Percentiles rank a stretch among this genome's conserved stretches.
phyloP scores from a whole-genome alignment of 768 basidiomycete genomes.

The Mycena belliarum region DNA sequence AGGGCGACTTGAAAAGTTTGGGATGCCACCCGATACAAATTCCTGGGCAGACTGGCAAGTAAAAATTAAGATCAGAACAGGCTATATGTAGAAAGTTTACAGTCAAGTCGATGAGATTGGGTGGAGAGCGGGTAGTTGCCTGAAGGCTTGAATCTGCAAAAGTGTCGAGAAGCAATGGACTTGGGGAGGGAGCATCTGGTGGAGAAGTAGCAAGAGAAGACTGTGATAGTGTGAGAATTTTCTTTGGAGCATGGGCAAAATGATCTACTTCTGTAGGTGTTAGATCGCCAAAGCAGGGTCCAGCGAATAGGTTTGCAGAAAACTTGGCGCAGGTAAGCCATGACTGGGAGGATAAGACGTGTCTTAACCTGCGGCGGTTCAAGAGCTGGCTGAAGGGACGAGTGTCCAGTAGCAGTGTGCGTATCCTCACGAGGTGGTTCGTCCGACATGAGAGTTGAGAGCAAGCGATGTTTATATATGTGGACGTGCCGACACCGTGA shows the following conservation, averaged over 20 bases:
- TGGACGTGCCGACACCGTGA: background rate
- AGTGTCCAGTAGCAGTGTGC: background rate
- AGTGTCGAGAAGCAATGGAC: slow-evolving; percentile 8
- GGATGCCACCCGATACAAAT: background rate
- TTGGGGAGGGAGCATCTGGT: slow-evolving; percentile 20
- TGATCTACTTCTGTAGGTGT: slow-evolving; percentile 23
- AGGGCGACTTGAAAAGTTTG: background rate
- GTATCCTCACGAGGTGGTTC: background rate
- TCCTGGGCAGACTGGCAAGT: slow-evolving; percentile 6
- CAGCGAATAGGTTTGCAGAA: slow-evolving; percentile 20
- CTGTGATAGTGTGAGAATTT: background rate
- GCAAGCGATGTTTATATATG: slow-evolving; percentile 1
- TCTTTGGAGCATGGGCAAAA: background rate
- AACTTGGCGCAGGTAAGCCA: slow-evolving; percentile 6
- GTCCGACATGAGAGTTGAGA: background rate
- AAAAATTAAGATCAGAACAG: background rate
- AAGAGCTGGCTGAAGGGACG: background rate
- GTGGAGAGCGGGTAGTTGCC: background rate
- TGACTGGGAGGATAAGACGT: background rate
- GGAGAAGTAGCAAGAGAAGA: slow-evolving; percentile 4
- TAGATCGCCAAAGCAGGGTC: slow-evolving; percentile 29
- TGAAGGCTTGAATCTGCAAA: background rate
- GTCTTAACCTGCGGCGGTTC: background rate
- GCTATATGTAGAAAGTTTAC: background rate
- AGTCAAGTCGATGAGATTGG: background rate